These are phyloP conservation scores for Azolla pinnata DNA, from an alignment of 75 land plant species.

Conservation along the genomic window DNA sequence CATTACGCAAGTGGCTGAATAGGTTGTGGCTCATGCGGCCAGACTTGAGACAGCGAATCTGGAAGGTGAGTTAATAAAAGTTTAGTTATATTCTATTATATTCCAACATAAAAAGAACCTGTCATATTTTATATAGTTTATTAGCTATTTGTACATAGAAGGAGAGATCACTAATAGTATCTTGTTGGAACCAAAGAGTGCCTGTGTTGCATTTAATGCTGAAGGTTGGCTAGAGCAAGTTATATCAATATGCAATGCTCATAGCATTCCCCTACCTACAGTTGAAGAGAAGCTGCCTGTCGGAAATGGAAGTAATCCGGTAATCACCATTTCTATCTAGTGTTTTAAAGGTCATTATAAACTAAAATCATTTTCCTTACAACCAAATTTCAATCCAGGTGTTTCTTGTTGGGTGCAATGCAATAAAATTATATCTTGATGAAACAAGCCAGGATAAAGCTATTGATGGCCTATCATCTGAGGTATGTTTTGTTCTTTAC, in stretches of 20 bases:
- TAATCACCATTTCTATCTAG: too few relatives aligned
- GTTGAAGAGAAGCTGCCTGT: constrained; percentile 86
- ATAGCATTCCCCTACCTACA: constrained; percentile 46
- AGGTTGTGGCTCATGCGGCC: constrained; percentile 72
- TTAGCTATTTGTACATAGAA: too few relatives aligned
- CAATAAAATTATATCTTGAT: constrained; percentile 78
- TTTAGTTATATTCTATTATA: neutral
- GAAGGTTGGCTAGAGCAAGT: constrained; percentile 47
- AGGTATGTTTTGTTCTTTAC: constrained; percentile 37
- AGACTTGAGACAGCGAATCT: constrained; percentile 45
- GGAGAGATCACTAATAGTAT: neutral
- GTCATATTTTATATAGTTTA: too few relatives aligned
- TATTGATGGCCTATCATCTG: constrained; percentile 60
- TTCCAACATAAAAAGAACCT: too few relatives aligned
- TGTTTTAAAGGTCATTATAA: too few relatives aligned
- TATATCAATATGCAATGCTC: constrained; percentile 44
- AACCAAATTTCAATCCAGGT: constrained; percentile 49
- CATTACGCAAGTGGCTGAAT: constrained; percentile 74
- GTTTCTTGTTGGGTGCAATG: constrained; percentile 57
- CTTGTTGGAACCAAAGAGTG: constrained; percentile 42
- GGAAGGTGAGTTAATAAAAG: constrained; percentile 60
- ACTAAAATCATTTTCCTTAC: neutral
- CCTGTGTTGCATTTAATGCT: constrained; percentile 70
- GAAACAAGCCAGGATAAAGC: constrained; percentile 47
- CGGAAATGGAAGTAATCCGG: constrained; percentile 98